Evolutionary conservation across 441 rosid genomes (phyloP).

Genomic region (Gossypium davidsonii): DNA sequence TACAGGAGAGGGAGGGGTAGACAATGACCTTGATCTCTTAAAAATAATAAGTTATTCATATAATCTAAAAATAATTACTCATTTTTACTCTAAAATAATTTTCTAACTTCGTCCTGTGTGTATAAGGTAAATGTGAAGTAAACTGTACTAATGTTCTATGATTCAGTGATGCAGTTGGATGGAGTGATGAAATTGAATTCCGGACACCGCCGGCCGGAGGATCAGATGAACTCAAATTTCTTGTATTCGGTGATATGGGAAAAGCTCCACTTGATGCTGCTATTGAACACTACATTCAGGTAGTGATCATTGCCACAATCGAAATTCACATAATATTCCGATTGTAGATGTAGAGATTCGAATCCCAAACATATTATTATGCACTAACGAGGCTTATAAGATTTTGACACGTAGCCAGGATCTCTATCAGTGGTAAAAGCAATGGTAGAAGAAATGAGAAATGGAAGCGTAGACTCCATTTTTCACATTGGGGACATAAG

Average conservation of each 20-base stretch:
- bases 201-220: slow-evolving; percentile 56
- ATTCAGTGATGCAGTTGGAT: slow-evolving; percentile 48
- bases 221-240: slow-evolving; percentile 42
- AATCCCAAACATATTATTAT: background rate
- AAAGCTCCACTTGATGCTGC: slow-evolving; percentile 60
- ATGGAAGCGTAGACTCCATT: slow-evolving; percentile 44
- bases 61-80: too few relatives aligned
- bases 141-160: background rate
- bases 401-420: slow-evolving; percentile 40
- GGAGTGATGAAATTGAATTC: slow-evolving; percentile 50
- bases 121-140: background rate
- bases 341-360: background rate
- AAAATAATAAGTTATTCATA: too few relatives aligned
- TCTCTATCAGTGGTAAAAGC: slow-evolving; percentile 48
- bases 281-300: slow-evolving; percentile 45
- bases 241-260: slow-evolving; percentile 70
- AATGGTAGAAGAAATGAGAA: slow-evolving; percentile 34
- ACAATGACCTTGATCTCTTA: too few relatives aligned
- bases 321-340: background rate
- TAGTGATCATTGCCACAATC: background rate
- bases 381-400: background rate
- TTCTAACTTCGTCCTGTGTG: too few relatives aligned
- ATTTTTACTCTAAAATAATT: too few relatives aligned
- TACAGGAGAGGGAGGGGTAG: too few relatives aligned
- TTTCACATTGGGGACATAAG: slow-evolving; percentile 79